Percentiles rank a stretch among this genome's conserved stretches.
phyloP scores from a whole-genome alignment of 257 asterid genomes.

The Nicotiana attenuata region DNA sequence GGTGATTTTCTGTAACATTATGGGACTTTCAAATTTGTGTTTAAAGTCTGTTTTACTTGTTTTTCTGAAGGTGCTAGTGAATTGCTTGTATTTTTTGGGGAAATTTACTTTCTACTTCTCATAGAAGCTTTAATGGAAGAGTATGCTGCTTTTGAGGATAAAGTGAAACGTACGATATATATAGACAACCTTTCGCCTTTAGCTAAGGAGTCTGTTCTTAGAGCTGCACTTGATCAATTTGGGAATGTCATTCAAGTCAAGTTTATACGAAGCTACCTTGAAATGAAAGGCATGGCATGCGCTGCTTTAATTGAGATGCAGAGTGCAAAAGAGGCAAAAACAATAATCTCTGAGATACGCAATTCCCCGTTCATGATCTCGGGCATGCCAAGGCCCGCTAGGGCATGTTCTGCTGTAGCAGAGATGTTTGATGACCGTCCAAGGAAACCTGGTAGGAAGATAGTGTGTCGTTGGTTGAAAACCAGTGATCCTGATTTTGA shows the following conservation, averaged over 20 bases:
- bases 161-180: neutral
- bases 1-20: neutral
- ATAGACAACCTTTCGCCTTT: constrained; percentile 9
- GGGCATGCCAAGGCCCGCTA: constrained; percentile 14
- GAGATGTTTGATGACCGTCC: constrained; percentile 12
- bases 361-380: constrained; percentile 12
- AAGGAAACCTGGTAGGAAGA: constrained; percentile 4
- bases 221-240: constrained; percentile 4
- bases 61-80: neutral
- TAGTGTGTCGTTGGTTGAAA: constrained; percentile 3
- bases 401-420: neutral
- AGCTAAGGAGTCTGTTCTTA: constrained; percentile 1
- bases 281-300: neutral
- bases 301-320: constrained; percentile 9
- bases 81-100: neutral
- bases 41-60: neutral
- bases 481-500: constrained; percentile 1
- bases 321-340: constrained; percentile 1
- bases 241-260: neutral
- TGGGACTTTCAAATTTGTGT: neutral
- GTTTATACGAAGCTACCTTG: neutral
- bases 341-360: constrained; percentile 3
- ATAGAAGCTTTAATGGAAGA: constrained; percentile 6
- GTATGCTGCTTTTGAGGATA: neutral
- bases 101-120: neutral